phyloP scores from a whole-genome alignment of 495 filamentous ascomycete species.

The Podospora appendiculata region DNA sequence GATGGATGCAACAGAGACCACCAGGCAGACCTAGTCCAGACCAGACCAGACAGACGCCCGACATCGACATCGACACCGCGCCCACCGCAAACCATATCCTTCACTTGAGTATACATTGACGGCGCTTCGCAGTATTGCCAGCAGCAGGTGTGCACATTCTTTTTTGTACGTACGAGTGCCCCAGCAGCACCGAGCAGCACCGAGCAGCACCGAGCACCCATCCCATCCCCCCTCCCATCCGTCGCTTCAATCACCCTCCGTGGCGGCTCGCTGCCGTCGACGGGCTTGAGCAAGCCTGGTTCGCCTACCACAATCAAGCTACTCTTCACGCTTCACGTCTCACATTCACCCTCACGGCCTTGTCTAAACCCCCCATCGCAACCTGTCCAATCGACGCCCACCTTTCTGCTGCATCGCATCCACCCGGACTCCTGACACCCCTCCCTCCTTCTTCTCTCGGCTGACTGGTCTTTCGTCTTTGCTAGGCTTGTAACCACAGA shows the following conservation, averaged over 20 bases:
- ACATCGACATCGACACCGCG: conserved; percentile 9
- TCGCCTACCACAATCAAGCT: too few relatives aligned
- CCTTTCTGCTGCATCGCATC: too few relatives aligned
- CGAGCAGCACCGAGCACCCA: neutral
- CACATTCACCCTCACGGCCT: too few relatives aligned
- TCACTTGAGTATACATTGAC: conserved; percentile 25
- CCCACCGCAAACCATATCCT: conserved; percentile 20
- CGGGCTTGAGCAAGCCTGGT: too few relatives aligned
- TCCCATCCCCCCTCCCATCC: neutral
- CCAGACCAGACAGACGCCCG: conserved; percentile 1
- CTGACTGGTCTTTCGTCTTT: conserved; percentile 4
- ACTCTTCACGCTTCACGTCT: too few relatives aligned
- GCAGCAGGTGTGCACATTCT: conserved; percentile 15
- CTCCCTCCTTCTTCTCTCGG: neutral
- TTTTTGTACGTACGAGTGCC: conserved; percentile 13
- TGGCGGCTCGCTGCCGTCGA: too few relatives aligned
- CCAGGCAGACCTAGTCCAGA: conserved; percentile 9
- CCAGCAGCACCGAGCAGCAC: neutral
- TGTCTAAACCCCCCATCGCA: too few relatives aligned
- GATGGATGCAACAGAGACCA: too few relatives aligned
- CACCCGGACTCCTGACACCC: too few relatives aligned
- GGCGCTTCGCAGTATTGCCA: conserved; percentile 16
- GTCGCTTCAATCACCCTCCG: too few relatives aligned
- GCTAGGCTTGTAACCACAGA: conserved; percentile 8
- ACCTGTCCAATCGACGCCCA: too few relatives aligned